Base-by-base conservation (phyloP, 2,329 filamentous ascomycete genomes). In the Aspergillus brunneoviolaceus region DNA sequence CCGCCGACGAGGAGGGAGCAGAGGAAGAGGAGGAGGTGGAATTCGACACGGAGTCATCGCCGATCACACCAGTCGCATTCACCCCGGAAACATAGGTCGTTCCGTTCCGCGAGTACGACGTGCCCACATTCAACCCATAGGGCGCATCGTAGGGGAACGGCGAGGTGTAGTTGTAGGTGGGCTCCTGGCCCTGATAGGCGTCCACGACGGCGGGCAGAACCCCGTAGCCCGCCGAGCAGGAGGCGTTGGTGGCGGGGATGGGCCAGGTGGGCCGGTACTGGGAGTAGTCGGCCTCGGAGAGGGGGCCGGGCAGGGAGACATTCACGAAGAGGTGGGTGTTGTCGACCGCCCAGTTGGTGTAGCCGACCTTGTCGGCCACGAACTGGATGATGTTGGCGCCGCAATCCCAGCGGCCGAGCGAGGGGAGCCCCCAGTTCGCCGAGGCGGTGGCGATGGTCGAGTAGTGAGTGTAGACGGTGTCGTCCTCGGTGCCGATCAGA, bases 401-500 rank as follows among this genome's bases (percentile, higher is more conserved):
- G 9, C 87, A 87, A 69, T 91, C 88, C 80, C 83, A 90, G 60
- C 88, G 85, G 16, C 88, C 88, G 3, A 91, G 84, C 0, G 86
- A 88, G 62, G 84, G 82, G n/a, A 90, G 83, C 63, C 78, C 81
- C 87, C 87, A 90, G 80, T 91, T 91, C 58, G 86, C 86, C 59
- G 83, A 76, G 5, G 88, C 83, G 25, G 87, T 86, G 27, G 88
- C 76, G 65, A 90, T 82, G 65, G 83, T 81, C 12, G 84, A 88
- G 80, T 90, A 90, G 78, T 90, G 88, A 73, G 87, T 87, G 79
- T 90, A 91, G 74, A 85, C 92, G 70, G 80, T 84, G 66, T 77
- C 68, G 74, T 95, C 91, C 3, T 80, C 85, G 27, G 89, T 91
- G 58, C 88, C 88, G 31, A 85, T 76, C 1, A 89, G 82, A 7